A percentile compares a stretch with the other conserved stretches of the same genome.
Evolutionary conservation across 257 asterid species (phyloP).

Genomic region (Nicotiana tabacum): DNA sequence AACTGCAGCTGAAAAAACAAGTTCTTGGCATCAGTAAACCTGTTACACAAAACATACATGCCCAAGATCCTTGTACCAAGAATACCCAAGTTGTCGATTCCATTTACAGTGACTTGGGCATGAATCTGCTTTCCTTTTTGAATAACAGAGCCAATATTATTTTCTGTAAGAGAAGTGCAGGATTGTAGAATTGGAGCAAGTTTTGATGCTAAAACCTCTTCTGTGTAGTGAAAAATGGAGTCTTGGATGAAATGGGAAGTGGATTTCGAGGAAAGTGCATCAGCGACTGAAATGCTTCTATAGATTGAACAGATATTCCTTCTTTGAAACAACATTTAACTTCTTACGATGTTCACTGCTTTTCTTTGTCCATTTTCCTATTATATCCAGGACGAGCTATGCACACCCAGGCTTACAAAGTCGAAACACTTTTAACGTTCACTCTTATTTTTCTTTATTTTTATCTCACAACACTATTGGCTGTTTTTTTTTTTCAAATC

Average conservation of each 20-base stretch:
- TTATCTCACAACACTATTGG: too few species aligned
- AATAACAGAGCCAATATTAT: conserved; percentile 24
- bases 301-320: not conserved
- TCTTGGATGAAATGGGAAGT: not conserved
- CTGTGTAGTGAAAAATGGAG: not conserved
- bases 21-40: conserved; percentile 47
- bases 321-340: not conserved
- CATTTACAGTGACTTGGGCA: conserved; percentile 69
- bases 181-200: conserved; percentile 50
- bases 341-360: not conserved
- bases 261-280: not conserved
- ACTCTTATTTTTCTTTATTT: too few species aligned
- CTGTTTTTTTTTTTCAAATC: too few species aligned
- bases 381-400: not conserved
- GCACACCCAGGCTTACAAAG: too few species aligned
- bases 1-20: conserved; percentile 65
- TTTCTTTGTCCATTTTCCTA: not conserved
- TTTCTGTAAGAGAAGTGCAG: conserved; percentile 21
- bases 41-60: conserved; percentile 48
- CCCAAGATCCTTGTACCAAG: conserved; percentile 82
- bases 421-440: too few species aligned
- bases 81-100: conserved; percentile 53
- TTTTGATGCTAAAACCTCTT: conserved; percentile 58
- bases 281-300: not conserved
- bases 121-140: conserved; percentile 55